Evolutionary conservation across 495 filamentous ascomycete species (phyloP).

Genomic region (Cercophora samala): DNA sequence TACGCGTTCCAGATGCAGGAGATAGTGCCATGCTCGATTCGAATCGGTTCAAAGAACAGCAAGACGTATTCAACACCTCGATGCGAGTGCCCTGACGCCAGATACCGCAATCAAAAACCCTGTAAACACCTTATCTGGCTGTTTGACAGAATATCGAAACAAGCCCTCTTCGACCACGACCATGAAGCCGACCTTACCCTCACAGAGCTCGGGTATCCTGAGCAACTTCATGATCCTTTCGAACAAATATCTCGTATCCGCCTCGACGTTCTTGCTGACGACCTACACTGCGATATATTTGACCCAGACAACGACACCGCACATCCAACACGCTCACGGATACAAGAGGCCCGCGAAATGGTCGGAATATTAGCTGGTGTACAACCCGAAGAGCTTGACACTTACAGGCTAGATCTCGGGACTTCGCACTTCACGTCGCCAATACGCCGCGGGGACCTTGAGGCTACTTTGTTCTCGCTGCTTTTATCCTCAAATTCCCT

Average conservation of each 20-base stretch:
- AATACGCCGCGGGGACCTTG: slow-evolving; percentile 41
- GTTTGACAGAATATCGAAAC: slow-evolving; percentile 44
- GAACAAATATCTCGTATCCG: slow-evolving; percentile 41
- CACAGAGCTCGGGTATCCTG: slow-evolving; percentile 36
- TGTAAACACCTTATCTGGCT: slow-evolving; percentile 51
- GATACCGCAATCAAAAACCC: slow-evolving; percentile 27
- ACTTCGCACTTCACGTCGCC: slow-evolving; percentile 25
- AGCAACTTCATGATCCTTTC: slow-evolving; percentile 43
- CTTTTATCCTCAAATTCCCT: slow-evolving; percentile 45
- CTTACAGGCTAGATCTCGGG: slow-evolving; percentile 40
- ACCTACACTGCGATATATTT: slow-evolving; percentile 42
- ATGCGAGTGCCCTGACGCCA: slow-evolving; percentile 41
- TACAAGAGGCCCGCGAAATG: slow-evolving; percentile 43
- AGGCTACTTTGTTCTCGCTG: slow-evolving; percentile 47
- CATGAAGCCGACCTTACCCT: slow-evolving; percentile 36
- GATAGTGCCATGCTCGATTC: slow-evolving; percentile 43
- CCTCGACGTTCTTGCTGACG: slow-evolving; percentile 45
- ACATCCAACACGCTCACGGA: slow-evolving; percentile 31
- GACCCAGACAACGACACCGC: slow-evolving; percentile 30
- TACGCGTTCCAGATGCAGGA: slow-evolving; percentile 50
- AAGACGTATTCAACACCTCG: slow-evolving; percentile 35
- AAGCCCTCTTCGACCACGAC: slow-evolving; percentile 36
- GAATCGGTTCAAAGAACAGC: slow-evolving; percentile 38
- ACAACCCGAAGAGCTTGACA: slow-evolving; percentile 31
- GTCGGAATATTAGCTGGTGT: slow-evolving; percentile 42